Evolutionary conservation across 306 rosid species (phyloP).

Genomic region (Rubus parviflorus): DNA sequence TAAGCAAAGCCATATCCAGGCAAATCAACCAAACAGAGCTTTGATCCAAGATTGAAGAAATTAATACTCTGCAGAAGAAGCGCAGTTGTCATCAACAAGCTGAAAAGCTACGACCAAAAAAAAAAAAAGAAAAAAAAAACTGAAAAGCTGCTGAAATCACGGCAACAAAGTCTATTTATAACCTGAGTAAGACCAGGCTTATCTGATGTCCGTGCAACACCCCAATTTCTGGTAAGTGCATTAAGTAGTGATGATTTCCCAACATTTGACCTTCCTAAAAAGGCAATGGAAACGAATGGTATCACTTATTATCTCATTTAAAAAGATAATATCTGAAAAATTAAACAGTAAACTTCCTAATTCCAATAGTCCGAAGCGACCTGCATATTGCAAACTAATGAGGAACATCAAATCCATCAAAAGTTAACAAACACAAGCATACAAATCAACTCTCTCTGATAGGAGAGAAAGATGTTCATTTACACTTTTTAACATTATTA

Average conservation of each 20-base stretch:
- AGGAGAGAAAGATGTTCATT: not conserved
- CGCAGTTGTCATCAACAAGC: conserved; percentile 13
- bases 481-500: not conserved
- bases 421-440: not conserved
- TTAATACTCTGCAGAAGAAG: conserved; percentile 71
- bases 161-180: not conserved
- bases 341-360: not conserved
- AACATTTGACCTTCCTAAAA: conserved; percentile 88
- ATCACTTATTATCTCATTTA: conserved; percentile 14
- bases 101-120: not conserved
- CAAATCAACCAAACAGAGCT: conserved; percentile 83
- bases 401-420: not conserved
- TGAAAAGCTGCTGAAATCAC: conserved; percentile 2
- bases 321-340: conserved; percentile 6
- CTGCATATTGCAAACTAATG: not conserved
- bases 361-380: not conserved
- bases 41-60: conserved; percentile 75
- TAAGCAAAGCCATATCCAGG: conserved; percentile 98
- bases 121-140: not conserved
- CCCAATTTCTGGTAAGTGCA: conserved; percentile 96
- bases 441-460: not conserved
- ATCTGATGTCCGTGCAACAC: conserved; percentile 85
- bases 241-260: conserved; percentile 96
- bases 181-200: conserved; percentile 99
- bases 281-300: conserved; percentile 25